phyloP scores from a whole-genome alignment of 805 yeast genomes.

The Saccharomycopsis schoenii region DNA sequence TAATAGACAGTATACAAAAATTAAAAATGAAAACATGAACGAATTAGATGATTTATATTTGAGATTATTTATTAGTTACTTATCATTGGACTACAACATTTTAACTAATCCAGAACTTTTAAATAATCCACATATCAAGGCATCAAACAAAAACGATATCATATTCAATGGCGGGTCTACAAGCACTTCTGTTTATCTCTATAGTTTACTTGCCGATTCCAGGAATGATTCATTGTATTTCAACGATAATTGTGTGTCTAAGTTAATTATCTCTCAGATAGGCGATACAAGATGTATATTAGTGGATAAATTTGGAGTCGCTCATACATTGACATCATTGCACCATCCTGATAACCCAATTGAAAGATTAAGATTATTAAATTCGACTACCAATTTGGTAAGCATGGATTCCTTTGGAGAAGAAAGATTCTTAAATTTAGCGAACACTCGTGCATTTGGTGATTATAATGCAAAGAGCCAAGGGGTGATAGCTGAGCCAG shows the following conservation, averaged over 20 bases:
- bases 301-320: slow-evolving; percentile 74
- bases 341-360: slow-evolving; percentile 84
- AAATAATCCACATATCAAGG: not conserved
- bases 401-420: slow-evolving; percentile 79
- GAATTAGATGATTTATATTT: slow-evolving; percentile 46
- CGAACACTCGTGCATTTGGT: slow-evolving; percentile 93
- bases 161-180: slow-evolving; percentile 53
- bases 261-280: slow-evolving; percentile 73
- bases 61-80: slow-evolving; percentile 53
- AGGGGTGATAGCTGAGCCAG: slow-evolving; percentile 92
- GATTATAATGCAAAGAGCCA: slow-evolving; percentile 69
- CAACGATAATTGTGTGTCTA: slow-evolving; percentile 54
- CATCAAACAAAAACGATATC: not conserved
- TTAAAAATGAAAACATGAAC: slow-evolving; percentile 23
- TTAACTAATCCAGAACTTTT: slow-evolving; percentile 25
- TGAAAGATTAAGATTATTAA: slow-evolving; percentile 65
- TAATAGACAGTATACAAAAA: slow-evolving; percentile 26
- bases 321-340: slow-evolving; percentile 64
- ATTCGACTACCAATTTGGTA: slow-evolving; percentile 52
- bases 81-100: slow-evolving; percentile 57
- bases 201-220: slow-evolving; percentile 31
- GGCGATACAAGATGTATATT: slow-evolving; percentile 87
- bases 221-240: slow-evolving; percentile 27
- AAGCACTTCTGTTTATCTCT: slow-evolving; percentile 54
- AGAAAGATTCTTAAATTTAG: slow-evolving; percentile 65